Evolutionary conservation across 352 stramenopile genomes (phyloP).

Genomic region (Phytophthora uliginosa): DNA sequence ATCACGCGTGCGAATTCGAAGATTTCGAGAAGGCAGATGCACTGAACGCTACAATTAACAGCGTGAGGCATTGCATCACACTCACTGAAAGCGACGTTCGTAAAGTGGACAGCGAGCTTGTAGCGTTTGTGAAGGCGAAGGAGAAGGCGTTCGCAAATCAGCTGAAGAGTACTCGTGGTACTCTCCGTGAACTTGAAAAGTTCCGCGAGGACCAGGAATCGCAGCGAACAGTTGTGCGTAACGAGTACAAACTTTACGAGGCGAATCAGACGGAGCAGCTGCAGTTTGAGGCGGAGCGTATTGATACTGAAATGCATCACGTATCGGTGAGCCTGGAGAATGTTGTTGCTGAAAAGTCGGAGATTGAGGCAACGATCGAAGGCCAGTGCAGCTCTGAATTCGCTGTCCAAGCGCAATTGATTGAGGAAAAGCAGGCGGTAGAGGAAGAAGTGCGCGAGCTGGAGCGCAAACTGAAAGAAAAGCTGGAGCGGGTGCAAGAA

Average conservation of each 20-base stretch:
- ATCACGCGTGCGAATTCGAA: constrained; percentile 82
- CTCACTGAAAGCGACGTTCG: constrained; percentile 83
- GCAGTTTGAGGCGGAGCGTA: constrained; percentile 82
- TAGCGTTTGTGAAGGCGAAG: constrained; percentile 77
- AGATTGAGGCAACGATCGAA: constrained; percentile 85
- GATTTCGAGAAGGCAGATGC: constrained; percentile 90
- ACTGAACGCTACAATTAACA: constrained; percentile 86
- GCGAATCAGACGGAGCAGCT: constrained; percentile 75
- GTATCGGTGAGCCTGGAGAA: constrained; percentile 81
- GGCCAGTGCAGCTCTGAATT: constrained; percentile 80
- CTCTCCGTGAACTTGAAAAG: constrained; percentile 79
- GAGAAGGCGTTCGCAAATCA: constrained; percentile 86
- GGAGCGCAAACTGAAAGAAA: constrained; percentile 72
- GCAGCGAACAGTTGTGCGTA: constrained; percentile 55
- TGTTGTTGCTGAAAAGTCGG: constrained; percentile 70
- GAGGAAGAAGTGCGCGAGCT: constrained; percentile 82
- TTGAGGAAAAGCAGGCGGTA: constrained; percentile 67
- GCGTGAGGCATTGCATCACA: constrained; percentile 83
- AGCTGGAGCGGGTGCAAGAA: constrained; percentile 60
- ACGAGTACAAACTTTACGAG: constrained; percentile 76
- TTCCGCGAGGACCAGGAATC: constrained; percentile 80
- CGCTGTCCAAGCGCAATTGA: constrained; percentile 54
- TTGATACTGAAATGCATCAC: constrained; percentile 82
- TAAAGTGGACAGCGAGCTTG: constrained; percentile 80
- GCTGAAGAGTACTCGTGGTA: constrained; percentile 76